Evolutionary conservation across 768 basidiomycete species (phyloP).

Genomic region (Russula ochroleuca): DNA sequence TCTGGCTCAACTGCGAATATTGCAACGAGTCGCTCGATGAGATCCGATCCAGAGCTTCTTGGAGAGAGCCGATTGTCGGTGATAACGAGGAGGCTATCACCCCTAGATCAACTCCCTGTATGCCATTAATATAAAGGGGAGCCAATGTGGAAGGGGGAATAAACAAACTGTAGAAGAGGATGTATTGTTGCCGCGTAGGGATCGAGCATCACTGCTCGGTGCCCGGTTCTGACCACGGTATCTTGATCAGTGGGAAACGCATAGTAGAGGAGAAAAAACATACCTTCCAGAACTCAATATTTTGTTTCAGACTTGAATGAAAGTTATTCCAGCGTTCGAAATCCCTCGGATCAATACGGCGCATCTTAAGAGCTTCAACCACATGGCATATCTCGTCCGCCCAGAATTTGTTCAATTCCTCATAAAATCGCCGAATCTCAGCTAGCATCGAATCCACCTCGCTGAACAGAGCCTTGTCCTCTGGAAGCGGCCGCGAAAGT

Average conservation of each 20-base stretch:
- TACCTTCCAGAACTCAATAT: slow-evolving; percentile 1
- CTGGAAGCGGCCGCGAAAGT: background rate
- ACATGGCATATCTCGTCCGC: background rate
- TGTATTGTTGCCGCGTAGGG: too few relatives aligned
- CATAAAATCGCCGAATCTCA: background rate
- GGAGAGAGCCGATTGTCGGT: too few relatives aligned
- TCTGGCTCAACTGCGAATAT: background rate
- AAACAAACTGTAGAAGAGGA: background rate
- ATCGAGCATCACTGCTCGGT: too few relatives aligned
- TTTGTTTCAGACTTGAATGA: background rate
- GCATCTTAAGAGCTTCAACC: background rate
- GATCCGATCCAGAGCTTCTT: background rate
- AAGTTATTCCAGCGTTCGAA: background rate
- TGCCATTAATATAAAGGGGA: background rate
- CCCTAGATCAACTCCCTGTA: background rate
- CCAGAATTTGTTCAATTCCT: slow-evolving; percentile 1
- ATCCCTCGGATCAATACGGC: background rate
- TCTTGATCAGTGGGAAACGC: background rate
- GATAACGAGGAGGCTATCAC: background rate
- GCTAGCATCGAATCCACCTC: background rate
- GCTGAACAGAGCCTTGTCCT: background rate
- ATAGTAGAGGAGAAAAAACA: background rate
- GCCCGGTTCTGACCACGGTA: too few relatives aligned
- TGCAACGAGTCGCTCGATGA: background rate
- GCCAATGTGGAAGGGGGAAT: background rate